These are phyloP conservation scores for Solanum lignicaule DNA, from an alignment of 257 asterid genomes.

Conservation along the genomic window DNA sequence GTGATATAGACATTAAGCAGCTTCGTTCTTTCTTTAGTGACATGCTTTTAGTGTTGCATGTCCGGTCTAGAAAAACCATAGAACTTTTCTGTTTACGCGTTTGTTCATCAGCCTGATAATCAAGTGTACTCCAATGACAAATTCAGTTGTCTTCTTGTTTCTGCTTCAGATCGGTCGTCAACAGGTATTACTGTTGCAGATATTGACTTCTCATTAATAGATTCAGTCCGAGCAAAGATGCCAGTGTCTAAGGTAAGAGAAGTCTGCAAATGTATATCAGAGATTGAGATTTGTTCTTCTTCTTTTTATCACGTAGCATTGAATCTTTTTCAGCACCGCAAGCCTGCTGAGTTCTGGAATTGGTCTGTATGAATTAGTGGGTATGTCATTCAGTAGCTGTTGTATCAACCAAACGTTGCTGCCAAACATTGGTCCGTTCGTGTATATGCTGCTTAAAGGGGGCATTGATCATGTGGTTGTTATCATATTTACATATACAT, in stretches of 20 bases:
- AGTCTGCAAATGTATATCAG: not conserved
- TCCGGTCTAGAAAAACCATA: not conserved
- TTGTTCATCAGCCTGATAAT: not conserved
- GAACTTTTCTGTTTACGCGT: not conserved
- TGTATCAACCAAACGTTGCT: not conserved
- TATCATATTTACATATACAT: not conserved
- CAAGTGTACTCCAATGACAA: not conserved
- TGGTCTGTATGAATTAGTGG: conserved; percentile 19
- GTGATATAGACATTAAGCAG: not conserved
- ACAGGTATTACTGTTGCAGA: conserved; percentile 92
- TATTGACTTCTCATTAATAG: conserved; percentile 54
- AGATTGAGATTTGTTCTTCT: not conserved
- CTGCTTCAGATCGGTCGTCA: conserved; percentile 45
- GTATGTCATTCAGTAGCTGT: not conserved
- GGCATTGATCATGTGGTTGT: not conserved
- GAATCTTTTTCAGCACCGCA: conserved; percentile 47
- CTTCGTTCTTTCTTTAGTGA: not conserved
- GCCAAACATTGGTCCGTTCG: not conserved
- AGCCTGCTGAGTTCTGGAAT: conserved; percentile 62
- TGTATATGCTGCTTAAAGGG: not conserved
- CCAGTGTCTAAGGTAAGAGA: conserved; percentile 41
- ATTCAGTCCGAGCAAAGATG: conserved; percentile 75
- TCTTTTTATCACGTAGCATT: not conserved
- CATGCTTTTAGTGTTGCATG: not conserved
- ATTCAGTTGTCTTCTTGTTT: not conserved